phyloP scores from a whole-genome alignment of 192 early-diverging fungal genomes.

The Globomyces pollinis-pini region DNA sequence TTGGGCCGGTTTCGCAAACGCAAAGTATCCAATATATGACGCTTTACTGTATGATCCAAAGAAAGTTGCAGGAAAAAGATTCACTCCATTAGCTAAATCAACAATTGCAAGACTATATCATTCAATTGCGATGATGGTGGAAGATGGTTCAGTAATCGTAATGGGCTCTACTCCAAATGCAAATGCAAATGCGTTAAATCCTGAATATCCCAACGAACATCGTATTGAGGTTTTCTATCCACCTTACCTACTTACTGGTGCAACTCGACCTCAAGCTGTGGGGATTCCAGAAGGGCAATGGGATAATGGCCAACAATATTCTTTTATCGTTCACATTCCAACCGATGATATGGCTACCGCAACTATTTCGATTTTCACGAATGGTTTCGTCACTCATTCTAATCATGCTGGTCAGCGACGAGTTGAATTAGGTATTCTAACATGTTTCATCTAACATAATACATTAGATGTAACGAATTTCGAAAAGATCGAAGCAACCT shows the following conservation, averaged over 20 bases:
- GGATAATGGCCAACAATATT: not conserved
- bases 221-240: conserved; percentile 16
- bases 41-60: conserved; percentile 48
- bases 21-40: conserved; percentile 33
- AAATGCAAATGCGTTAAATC: not conserved
- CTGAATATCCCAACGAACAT: conserved; percentile 8
- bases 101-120: conserved; percentile 60
- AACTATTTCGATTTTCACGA: conserved; percentile 6
- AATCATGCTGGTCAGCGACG: conserved; percentile 14
- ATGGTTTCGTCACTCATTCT: conserved; percentile 19
- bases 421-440: conserved; percentile 8
- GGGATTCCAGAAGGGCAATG: not conserved
- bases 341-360: not conserved
- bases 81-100: conserved; percentile 31
- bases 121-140: conserved; percentile 33
- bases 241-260: conserved; percentile 14
- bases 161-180: conserved; percentile 51
- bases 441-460: not conserved
- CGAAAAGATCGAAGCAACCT: not conserved
- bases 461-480: not conserved
- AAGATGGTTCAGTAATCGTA: conserved; percentile 51
- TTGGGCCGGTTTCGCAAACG: not conserved
- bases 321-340: not conserved
- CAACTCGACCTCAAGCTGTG: not conserved
- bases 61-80: conserved; percentile 29